phyloP scores from a whole-genome alignment of 371 early-diverging fungal genomes.

The Dinochytrium kinnereticum region DNA sequence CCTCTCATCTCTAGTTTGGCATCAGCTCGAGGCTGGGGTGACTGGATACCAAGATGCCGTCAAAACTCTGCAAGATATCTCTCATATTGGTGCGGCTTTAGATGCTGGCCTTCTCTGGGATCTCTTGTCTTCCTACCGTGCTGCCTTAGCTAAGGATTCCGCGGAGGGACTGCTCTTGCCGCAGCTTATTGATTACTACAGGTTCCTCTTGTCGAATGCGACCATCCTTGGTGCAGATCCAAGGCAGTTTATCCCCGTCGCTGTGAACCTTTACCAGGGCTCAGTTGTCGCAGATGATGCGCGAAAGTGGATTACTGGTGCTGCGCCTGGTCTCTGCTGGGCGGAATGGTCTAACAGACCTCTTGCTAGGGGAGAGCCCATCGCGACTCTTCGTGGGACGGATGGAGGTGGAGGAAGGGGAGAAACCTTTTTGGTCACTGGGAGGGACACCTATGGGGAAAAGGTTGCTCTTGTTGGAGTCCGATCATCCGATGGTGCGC shows the following conservation, averaged over 20 bases:
- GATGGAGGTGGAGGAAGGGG: constrained; percentile 22
- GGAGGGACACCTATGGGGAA: constrained; percentile 37
- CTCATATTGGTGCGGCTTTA: constrained; percentile 27
- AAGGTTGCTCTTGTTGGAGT: constrained; percentile 30
- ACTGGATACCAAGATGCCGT: constrained; percentile 32
- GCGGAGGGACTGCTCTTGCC: constrained; percentile 25
- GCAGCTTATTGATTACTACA: constrained; percentile 37
- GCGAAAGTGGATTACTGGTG: constrained; percentile 28
- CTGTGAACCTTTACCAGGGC: constrained; percentile 36
- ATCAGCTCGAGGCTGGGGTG: constrained; percentile 28
- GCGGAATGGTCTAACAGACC: constrained; percentile 40
- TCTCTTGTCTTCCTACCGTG: constrained; percentile 33
- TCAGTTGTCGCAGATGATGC: constrained; percentile 37
- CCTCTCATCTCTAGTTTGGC: constrained; percentile 33
- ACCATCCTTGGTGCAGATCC: constrained; percentile 24
- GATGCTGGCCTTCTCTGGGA: constrained; percentile 35
- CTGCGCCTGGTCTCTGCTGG: constrained; percentile 33
- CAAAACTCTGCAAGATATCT: constrained; percentile 34
- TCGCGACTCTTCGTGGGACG: constrained; percentile 34
- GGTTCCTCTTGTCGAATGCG: constrained; percentile 30
- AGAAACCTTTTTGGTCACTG: constrained; percentile 29
- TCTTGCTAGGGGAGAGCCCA: constrained; percentile 36
- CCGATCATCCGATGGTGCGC: constrained; percentile 29
- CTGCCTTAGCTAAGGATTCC: constrained; percentile 26
- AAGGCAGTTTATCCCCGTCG: constrained; percentile 33